Evolutionary conservation across 2,329 filamentous ascomycete species (phyloP).

Genomic region (Xylaria sp.): DNA sequence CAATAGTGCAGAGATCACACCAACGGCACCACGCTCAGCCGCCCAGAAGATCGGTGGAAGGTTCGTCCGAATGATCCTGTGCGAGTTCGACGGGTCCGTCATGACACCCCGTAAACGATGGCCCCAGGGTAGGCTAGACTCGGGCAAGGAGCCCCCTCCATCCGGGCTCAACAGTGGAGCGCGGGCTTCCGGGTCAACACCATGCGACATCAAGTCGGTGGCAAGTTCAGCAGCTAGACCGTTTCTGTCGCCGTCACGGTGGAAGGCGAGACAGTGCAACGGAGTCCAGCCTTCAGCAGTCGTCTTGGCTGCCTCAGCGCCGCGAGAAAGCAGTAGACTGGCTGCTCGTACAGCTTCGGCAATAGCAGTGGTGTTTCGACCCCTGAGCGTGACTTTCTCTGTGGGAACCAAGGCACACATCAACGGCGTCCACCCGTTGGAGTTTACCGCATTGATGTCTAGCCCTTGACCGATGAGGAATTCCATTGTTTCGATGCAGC

Average conservation of each 20-base stretch:
- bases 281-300: slow-evolving; percentile 1
- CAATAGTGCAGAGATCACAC: slow-evolving; percentile 6
- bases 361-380: slow-evolving; percentile 9
- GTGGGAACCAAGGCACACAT: slow-evolving; percentile 15
- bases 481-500: slow-evolving; percentile 8
- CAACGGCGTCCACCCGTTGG: slow-evolving; percentile 14
- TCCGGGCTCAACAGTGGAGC: slow-evolving; percentile 1
- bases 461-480: slow-evolving; percentile 12
- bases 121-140: slow-evolving; percentile 5
- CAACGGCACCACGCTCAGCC: slow-evolving; percentile 12
- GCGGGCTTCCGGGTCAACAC: slow-evolving; percentile 9
- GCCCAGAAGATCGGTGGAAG: slow-evolving; percentile 8
- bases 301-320: slow-evolving; percentile 1
- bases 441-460: slow-evolving; percentile 8
- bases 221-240: slow-evolving; percentile 6
- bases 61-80: slow-evolving; percentile 3
- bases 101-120: slow-evolving; percentile 8
- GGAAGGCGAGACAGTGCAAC: slow-evolving; percentile 12
- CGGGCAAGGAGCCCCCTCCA: slow-evolving; percentile 3
- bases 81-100: slow-evolving; percentile 1
- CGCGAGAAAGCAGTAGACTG: slow-evolving; percentile 8
- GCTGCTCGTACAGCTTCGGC: slow-evolving; percentile 9
- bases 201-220: slow-evolving; percentile 8
- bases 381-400: background rate
- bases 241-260: slow-evolving; percentile 12